Evolutionary conservation across 1,284 basidiomycete species (phyloP).

Genomic region (Ceratobasidium sp.): DNA sequence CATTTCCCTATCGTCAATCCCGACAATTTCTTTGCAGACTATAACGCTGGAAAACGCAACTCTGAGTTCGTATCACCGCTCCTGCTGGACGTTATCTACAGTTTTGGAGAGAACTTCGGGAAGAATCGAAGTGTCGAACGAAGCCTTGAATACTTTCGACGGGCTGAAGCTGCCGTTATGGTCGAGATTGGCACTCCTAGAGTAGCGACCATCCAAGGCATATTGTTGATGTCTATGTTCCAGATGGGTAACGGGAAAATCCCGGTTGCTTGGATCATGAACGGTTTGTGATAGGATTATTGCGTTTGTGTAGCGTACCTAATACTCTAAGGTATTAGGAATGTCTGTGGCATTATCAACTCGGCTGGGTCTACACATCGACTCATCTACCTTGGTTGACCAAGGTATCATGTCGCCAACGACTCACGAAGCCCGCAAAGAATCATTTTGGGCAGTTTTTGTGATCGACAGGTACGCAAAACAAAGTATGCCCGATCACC

Average conservation of each 20-base stretch:
- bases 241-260: conserved; percentile 41
- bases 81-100: conserved; percentile 37
- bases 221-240: conserved; percentile 37
- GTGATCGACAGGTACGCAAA: conserved; percentile 36
- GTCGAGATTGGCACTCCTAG: conserved; percentile 37
- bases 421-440: conserved; percentile 35
- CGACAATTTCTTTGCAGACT: conserved; percentile 18
- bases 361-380: conserved; percentile 37
- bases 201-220: conserved; percentile 33
- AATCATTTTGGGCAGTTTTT: conserved; percentile 36
- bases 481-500: neutral
- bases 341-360: conserved; percentile 39
- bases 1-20: conserved; percentile 39
- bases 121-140: conserved; percentile 9
- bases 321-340: neutral
- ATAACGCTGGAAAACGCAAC: conserved; percentile 37
- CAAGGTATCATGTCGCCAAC: conserved; percentile 25
- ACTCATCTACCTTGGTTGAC: conserved; percentile 30
- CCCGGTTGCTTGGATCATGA: conserved; percentile 41
- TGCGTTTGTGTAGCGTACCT: neutral
- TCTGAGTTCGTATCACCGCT: conserved; percentile 41
- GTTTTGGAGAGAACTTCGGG: conserved; percentile 38
- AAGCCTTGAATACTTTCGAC: neutral
- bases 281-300: conserved; percentile 10
- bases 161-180: conserved; percentile 34